These are phyloP conservation scores for Nitzschia inconspicua DNA, from an alignment of 108 stramenopile genomes.

Conservation along the genomic window DNA sequence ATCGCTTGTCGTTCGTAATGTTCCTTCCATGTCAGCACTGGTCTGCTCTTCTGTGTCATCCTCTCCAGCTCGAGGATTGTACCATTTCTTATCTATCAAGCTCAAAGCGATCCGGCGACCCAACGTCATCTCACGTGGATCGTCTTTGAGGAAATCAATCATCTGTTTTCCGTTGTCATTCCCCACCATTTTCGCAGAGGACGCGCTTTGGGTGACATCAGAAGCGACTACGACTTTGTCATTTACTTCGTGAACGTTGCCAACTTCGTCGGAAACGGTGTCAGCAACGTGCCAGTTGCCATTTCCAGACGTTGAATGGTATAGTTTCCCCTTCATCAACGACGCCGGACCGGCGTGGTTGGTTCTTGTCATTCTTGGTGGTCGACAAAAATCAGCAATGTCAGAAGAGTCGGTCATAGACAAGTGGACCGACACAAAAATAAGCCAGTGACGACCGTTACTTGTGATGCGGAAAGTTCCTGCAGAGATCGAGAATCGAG, in stretches of 20 bases:
- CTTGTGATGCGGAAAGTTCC: no score
- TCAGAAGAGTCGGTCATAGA: no score
- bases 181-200: no score
- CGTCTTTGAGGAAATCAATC: constrained; percentile 46
- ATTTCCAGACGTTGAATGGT: neutral
- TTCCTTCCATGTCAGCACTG: neutral
- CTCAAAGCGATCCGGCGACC: constrained; percentile 62
- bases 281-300: neutral
- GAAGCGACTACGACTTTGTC: no score
- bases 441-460: no score
- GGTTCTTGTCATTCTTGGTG: no score
- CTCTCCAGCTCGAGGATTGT: constrained; percentile 50
- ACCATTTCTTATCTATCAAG: constrained; percentile 53
- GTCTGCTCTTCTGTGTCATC: neutral
- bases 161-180: neutral
- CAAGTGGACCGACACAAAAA: no score
- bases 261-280: neutral
- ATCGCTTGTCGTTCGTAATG: neutral
- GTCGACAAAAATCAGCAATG: no score
- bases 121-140: constrained; percentile 56
- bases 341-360: neutral
- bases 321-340: constrained; percentile 1
- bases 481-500: no score
- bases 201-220: no score
- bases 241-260: neutral